Evolutionary conservation across 1,139 yeast genomes (phyloP), one percentile per base, ranked within the genome.

Genomic region (Blastobotrys niveus): DNA sequence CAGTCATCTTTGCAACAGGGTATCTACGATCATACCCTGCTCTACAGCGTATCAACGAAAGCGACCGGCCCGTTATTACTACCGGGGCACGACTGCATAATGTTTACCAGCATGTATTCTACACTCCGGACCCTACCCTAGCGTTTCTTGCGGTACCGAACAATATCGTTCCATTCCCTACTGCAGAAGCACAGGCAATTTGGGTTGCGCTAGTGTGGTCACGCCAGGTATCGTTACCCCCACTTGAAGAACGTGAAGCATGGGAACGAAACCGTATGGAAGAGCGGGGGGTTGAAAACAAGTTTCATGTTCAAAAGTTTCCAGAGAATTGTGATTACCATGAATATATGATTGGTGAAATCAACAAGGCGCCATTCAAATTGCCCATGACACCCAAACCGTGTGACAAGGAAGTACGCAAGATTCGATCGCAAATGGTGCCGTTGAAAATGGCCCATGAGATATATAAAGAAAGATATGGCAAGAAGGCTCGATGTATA

Each of bases 1-100:
- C 53, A 17, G 59, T 81, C n/a, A 58, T 82, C 3, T 80, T 75
- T 59, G 82, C 84, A 27, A 81, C 88, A 1, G 87, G 88, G 0
- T 81, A 76, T 58, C 64, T 71, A 20, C 71, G 75, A 52, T 68
- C 73, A 24, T 64, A 69, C 43, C 79, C 80, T 5, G 74, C 64
- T 46, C 55, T 77, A 38, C 48, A 48, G 25, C 37, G 43, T 8
- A 4, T 36, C 8, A 34, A 41, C 33, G 46, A 51, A 10, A 30
- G 43, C 8, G 36, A 49, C 52, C 45, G 57, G 24, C 47, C 74
- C 3, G 52, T 72, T 7, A 64, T 74, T 34, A 67, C 74, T 0
- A 64, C 67, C 36, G 79, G 80, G 5, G 55, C 60, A 36, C 65
- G 74, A 38, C 62, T 79, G n/a, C 68, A 67, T 43, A 72, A 75